Evolutionary conservation across 768 basidiomycete genomes (phyloP).

Genomic region (Calocybe indica): DNA sequence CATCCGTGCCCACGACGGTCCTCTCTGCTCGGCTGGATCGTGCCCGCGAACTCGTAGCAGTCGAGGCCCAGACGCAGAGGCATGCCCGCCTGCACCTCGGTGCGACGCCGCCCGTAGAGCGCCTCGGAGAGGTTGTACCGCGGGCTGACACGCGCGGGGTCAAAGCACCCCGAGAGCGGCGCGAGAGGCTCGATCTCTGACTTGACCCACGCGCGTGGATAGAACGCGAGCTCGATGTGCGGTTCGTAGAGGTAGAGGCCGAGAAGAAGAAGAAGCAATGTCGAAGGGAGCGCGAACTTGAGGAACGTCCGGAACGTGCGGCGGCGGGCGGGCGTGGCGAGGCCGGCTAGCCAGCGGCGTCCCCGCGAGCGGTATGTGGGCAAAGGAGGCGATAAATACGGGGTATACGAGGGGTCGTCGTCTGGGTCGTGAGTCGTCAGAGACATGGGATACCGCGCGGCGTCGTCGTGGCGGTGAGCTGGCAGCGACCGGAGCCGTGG

Average conservation of each 20-base stretch:
- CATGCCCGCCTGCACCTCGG: constrained; percentile 77
- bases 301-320: constrained; percentile 32
- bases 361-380: constrained; percentile 21
- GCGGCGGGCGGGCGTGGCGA: constrained; percentile 22
- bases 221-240: constrained; percentile 81
- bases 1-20: constrained; percentile 9
- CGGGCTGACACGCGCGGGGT: constrained; percentile 50
- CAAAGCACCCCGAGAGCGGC: constrained; percentile 73
- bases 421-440: constrained; percentile 14
- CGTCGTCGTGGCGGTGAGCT: constrained; percentile 19
- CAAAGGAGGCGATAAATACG: constrained; percentile 15
- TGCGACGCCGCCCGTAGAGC: constrained; percentile 57
- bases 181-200: constrained; percentile 61
- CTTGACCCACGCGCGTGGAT: constrained; percentile 69
- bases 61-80: constrained; percentile 75
- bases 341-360: constrained; percentile 10
- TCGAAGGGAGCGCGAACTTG: constrained; percentile 36
- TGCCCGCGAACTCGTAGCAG: constrained; percentile 91
- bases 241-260: constrained; percentile 66
- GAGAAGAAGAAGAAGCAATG: constrained; percentile 35
- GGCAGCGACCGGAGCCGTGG: not conserved
- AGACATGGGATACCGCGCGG: constrained; percentile 14
- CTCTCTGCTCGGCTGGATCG: constrained; percentile 41
- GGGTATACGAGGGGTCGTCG: constrained; percentile 14
- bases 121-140: constrained; percentile 62